Conservation (phyloP, 768 basidiomycete species). For the Kwoniella sp. region DNA sequence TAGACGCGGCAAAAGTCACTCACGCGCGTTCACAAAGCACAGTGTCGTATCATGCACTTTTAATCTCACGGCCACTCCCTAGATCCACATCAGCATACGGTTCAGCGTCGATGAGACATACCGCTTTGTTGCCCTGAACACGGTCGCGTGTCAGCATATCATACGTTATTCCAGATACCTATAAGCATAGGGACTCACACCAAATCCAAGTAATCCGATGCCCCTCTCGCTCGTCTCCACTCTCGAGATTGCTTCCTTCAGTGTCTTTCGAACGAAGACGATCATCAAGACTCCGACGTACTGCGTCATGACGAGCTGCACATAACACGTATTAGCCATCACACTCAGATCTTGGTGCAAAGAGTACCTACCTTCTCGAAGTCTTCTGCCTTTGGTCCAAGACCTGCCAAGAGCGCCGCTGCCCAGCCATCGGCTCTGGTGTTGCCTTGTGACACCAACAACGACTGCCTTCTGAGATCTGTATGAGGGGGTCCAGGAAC, state of each 20-base stretch:
- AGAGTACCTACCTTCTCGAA: slow-evolving; percentile 34
- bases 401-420: slow-evolving; percentile 30
- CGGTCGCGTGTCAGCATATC: not conserved
- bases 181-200: slow-evolving; percentile 30
- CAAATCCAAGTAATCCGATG: slow-evolving; percentile 47
- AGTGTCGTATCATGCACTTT: slow-evolving; percentile 44
- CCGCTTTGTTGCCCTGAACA: slow-evolving; percentile 49
- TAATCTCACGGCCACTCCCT: slow-evolving; percentile 47
- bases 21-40: slow-evolving; percentile 49
- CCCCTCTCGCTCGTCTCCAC: slow-evolving; percentile 44
- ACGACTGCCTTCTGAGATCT: slow-evolving; percentile 42
- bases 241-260: slow-evolving; percentile 26
- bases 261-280: slow-evolving; percentile 35
- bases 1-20: slow-evolving; percentile 12
- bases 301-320: slow-evolving; percentile 40
- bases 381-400: slow-evolving; percentile 29
- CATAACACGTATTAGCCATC: not conserved
- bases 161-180: too few relatives aligned
- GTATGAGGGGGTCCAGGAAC: not conserved
- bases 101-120: slow-evolving; percentile 5
- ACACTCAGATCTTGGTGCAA: not conserved
- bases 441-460: slow-evolving; percentile 42
- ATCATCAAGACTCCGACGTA: slow-evolving; percentile 50
- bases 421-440: slow-evolving; percentile 41
- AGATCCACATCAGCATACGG: not conserved